Base-by-base conservation (phyloP, 2,329 filamentous ascomycete genomes). In the Hymenoscyphus occultus region DNA sequence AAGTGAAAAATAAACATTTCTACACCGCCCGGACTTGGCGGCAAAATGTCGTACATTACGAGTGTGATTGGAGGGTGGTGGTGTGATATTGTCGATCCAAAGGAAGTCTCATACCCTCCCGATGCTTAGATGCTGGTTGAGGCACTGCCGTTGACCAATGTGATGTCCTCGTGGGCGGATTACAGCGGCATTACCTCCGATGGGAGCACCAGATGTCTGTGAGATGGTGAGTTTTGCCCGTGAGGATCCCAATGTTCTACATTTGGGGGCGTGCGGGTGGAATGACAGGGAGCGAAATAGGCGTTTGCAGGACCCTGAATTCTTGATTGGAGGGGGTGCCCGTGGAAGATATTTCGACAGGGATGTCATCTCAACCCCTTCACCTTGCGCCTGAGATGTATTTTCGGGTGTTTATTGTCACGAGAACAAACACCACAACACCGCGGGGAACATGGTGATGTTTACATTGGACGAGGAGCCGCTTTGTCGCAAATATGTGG, bases 11-110 rank as follows among this genome's bases (percentile, higher is more conserved):
- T 28, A 28, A 54, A 28, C 10, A 54, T 28, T 54, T 54, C 48
- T 54, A 54, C 48, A 54, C 48, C 19, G 19, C 48, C 19, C 48
- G 45, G 45, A 22, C 45, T 51, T 51, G 45, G 45, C 45, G 45
- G 19, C 19, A 51, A 51, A 22, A 51, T 28, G n/a, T 10, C 3
- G 48, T 54, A 54, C 22, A 22, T 54, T 28, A 5, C 22, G 48
- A 19, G 22, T 9, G 22, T 54, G 19, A 54, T 54, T 28, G 48
- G 48, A 10, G 19, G 10, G 13, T 22, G 48, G 48, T 54, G 48
- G 48, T 54, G 48, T 54, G 48, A 54, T 54, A 54, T 22, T 7
- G 13, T 54, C 19, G 3, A 54, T 22, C 22, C 48, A 35, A 10
- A 35, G 6, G 35, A 35, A 35, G 35, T 35, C 48, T 22, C 19